Evolutionary conservation across 805 yeast species (phyloP), one percentile per base, ranked within the genome.

Genomic region (Starmerella bombi): DNA sequence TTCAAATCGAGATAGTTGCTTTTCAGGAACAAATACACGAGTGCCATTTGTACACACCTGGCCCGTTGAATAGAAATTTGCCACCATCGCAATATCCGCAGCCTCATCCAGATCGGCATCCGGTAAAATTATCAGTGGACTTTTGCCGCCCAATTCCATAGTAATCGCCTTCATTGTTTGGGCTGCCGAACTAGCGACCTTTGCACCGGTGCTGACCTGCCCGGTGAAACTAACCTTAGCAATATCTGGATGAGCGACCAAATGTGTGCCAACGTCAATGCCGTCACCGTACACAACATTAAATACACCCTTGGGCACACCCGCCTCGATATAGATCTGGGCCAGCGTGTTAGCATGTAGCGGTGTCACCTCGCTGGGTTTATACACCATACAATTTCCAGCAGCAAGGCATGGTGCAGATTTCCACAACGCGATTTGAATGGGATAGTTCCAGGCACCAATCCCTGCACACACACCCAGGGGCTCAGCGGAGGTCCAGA

Each of bases 41-140:
- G 94, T 83, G 53, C 93, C 86, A 31, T 94, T 93, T 53, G 84
- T 78, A 63, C 95, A 85, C 41, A 84, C 88, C 66, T 85, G 94
- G 63, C 95, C 95, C 54, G 85, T 75, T 67, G 85, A 85, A 69
- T 72, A 81, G 70, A 80, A 80, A 54, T 83, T 79, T 60, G 93
- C 94, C 37, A 70, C 59, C 37, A 80, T 70, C 51, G 83, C 75
- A 66, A 73, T 71, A 45, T 73, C 67, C 31, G 80, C 78, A 38
- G 94, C 82, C 53, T 67, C 66, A 36, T 76, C 75, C 43, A 84
- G 57, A 59, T 84, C 74, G 31, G 91, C 91, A 57, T 85, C 95
- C 52, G 77, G 75, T 57, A 80, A 82, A 34, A 85, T 75, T 50
- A 84, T 74, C 59, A 80, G 75, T 54, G 95, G 94, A 27, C 94